Evolutionary conservation across 106 monocot genomes (phyloP), one percentile per base, ranked within the genome.

Genomic region (Alisma plantagoaquatica): DNA sequence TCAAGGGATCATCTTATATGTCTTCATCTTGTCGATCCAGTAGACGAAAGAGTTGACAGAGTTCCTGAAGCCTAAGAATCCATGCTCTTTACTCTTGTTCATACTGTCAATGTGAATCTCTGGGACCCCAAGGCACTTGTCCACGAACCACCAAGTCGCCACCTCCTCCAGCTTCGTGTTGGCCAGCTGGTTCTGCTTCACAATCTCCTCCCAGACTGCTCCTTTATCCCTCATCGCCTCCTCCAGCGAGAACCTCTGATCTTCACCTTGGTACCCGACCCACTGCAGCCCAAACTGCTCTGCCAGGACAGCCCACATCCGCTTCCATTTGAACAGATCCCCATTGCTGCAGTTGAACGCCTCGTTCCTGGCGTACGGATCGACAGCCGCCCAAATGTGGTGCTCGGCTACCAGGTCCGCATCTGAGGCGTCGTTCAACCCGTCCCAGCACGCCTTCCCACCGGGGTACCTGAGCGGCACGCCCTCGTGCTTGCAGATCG

Each of bases 71-170:
- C 67, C 67, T 42, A 58, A 21, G 51, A 68, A 68, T 8, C 67
- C 67, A 29, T 68, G 67, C 50, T 68, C 67, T 41, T 68, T 68
- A 51, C 67, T 68, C 67, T 68, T 68, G 35, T 68, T 68, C 67
- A 68, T 68, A 31, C 58, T 33, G 19, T 58, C 59, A 41, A 59
- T 25, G 16, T 14, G n/a, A 19, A 41, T 28, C 12, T 41, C 35
- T 29, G 57, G 12, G 27, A 10, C 21, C 14, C 23, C 38, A 12
- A 68, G 16, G 3, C 21, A 12, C 3, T 15, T 0, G 23, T 68
- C 67, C 27, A 43, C 41, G 23, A 38, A 49, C 67, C 58, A 41
- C 58, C 57, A 68, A 27, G 18, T 41, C 10, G 30, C 50, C 33
- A 68, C 67, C 58, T 68, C 67, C 9, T 48, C 49, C 49, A 68